These are phyloP conservation scores for Agarophyton chilense DNA, from an alignment of 23 red algal genomes.

Conservation along the genomic window DNA sequence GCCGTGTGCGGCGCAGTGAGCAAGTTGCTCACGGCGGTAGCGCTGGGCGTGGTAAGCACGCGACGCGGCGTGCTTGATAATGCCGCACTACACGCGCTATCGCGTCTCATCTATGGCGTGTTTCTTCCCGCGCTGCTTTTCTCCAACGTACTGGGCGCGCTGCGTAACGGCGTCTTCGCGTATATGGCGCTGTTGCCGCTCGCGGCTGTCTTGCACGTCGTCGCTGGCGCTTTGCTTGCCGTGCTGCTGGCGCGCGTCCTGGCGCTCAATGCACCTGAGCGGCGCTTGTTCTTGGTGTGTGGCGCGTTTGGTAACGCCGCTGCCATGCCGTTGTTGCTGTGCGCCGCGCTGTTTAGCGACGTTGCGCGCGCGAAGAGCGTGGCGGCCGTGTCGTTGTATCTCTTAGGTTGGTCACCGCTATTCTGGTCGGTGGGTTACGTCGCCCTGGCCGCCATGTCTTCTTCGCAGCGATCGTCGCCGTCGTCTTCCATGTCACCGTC, in stretches of 20 bases:
- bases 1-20: no score
- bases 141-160: conserved; percentile 47
- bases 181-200: conserved; percentile 31
- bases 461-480: neutral
- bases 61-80: neutral
- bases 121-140: conserved; percentile 68
- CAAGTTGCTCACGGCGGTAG: no score
- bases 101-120: conserved; percentile 40
- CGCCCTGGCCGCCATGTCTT: neutral
- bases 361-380: neutral
- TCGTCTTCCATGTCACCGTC: neutral
- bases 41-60: no score
- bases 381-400: conserved; percentile 68
- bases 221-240: conserved; percentile 5
- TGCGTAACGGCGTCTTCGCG: neutral
- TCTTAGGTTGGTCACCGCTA: conserved; percentile 67
- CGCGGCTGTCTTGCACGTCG: conserved; percentile 44
- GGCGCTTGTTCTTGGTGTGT: conserved; percentile 37
- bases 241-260: neutral
- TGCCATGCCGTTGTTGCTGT: conserved; percentile 68
- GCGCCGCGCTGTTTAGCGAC: conserved; percentile 40
- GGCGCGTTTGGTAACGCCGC: conserved; percentile 61
- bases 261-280: neutral
- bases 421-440: conserved; percentile 73
- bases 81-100: conserved; percentile 21